phyloP scores from a whole-genome alignment of 768 basidiomycete species.

The Nidularia pulvinata region DNA sequence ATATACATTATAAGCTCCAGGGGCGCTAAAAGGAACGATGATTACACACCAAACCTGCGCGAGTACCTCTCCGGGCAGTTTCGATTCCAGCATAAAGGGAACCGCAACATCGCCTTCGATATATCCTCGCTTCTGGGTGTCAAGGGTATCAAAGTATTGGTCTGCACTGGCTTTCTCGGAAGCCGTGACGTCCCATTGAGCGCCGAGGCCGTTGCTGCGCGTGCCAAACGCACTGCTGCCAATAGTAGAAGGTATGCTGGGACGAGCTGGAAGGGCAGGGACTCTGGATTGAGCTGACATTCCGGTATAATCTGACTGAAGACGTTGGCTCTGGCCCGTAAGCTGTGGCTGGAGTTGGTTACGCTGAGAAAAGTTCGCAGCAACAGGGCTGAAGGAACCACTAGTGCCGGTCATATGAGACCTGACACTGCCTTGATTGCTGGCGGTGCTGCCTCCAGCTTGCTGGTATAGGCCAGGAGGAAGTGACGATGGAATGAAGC shows the following conservation, averaged over 20 bases:
- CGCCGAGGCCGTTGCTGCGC: slow-evolving; percentile 15
- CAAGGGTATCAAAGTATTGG: slow-evolving; percentile 80
- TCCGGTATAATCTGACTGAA: slow-evolving; percentile 53
- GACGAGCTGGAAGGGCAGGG: slow-evolving; percentile 39
- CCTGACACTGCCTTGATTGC: slow-evolving; percentile 26
- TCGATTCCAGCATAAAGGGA: slow-evolving; percentile 93
- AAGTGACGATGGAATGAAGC: slow-evolving; percentile 69
- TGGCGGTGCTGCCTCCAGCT: slow-evolving; percentile 45
- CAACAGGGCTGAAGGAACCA: slow-evolving; percentile 59
- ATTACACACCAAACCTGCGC: slow-evolving; percentile 85
- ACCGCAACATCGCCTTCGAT: slow-evolving; percentile 96
- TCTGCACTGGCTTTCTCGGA: slow-evolving; percentile 81
- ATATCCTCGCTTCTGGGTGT: slow-evolving; percentile 69
- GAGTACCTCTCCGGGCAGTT: slow-evolving; percentile 78
- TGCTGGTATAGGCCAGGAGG: slow-evolving; percentile 89
- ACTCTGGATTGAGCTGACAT: slow-evolving; percentile 25
- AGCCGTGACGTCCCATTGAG: slow-evolving; percentile 82
- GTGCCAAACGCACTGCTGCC: slow-evolving; percentile 18
- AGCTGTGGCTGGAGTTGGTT: slow-evolving; percentile 57
- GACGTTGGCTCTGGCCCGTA: slow-evolving; percentile 52
- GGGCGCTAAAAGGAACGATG: background rate
- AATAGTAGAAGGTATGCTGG: slow-evolving; percentile 14
- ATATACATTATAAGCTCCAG: slow-evolving; percentile 1
- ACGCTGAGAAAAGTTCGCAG: slow-evolving; percentile 36
- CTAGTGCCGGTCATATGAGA: slow-evolving; percentile 64